Percentiles rank a stretch among this genome's conserved stretches.
Evolutionary conservation across 2,329 filamentous ascomycete species (phyloP).

Genomic region (Stenocarpella maydis): DNA sequence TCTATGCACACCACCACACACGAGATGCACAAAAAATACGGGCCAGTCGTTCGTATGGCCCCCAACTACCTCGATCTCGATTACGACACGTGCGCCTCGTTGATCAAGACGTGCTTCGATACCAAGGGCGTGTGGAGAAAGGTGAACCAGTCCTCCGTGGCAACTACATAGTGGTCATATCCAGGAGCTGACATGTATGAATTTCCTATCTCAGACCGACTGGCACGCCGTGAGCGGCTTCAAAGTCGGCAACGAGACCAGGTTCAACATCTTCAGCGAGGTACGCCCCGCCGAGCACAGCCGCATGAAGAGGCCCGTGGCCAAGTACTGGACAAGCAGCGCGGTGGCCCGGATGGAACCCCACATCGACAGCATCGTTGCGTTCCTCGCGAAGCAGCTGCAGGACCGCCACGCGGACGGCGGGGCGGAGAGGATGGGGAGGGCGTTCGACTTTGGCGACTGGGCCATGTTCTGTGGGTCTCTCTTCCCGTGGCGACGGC

Average conservation of each 20-base stretch:
- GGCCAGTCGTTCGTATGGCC: constrained; percentile 12
- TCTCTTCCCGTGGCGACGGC: too few species aligned
- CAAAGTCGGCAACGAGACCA: constrained; percentile 10
- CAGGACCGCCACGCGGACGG: not conserved
- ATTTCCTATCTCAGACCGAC: not conserved
- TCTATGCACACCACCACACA: not conserved
- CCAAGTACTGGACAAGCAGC: constrained; percentile 27
- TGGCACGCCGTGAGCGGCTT: constrained; percentile 22
- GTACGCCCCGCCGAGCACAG: constrained; percentile 13
- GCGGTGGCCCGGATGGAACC: constrained; percentile 23
- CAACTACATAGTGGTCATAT: too few species aligned
- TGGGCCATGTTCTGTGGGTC: constrained; percentile 20
- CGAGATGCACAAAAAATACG: constrained; percentile 17
- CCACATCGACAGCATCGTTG: constrained; percentile 16
- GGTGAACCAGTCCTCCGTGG: not conserved
- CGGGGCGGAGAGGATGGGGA: not conserved
- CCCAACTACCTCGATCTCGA: constrained; percentile 23
- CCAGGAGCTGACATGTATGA: not conserved
- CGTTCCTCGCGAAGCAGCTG: constrained; percentile 23
- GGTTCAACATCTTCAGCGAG: constrained; percentile 23
- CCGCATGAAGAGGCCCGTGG: constrained; percentile 19
- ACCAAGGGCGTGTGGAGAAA: constrained; percentile 26
- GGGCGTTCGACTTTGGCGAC: constrained; percentile 19
- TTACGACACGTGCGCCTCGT: not conserved
- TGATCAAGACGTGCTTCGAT: constrained; percentile 26